Base-by-base conservation (phyloP, 2,329 filamentous ascomycete species). In the Coniella lustricola region DNA sequence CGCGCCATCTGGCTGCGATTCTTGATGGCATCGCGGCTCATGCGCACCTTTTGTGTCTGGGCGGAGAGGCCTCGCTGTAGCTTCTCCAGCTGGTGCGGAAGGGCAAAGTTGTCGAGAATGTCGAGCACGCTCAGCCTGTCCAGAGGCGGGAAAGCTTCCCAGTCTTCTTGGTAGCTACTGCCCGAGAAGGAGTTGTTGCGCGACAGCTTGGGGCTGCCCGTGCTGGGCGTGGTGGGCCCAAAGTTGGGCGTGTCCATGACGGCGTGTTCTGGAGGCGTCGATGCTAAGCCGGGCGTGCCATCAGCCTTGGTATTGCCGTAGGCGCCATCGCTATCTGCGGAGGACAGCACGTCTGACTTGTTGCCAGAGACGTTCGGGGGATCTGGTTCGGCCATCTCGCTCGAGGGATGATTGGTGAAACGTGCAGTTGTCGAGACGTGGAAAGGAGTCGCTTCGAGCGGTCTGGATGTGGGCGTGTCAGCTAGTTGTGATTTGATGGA, bases 81-180 rank as follows among this genome's bases (percentile, higher is more conserved):
- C 70, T 87, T 93, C 67, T 97, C 93, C 17, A 98, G 77, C 58
- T 91, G 87, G 60, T 95, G 87, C 1, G 90, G 85, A 29, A 98
- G 74, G 5, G 90, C 87, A 55, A 98, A 82, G 64, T 96, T 97
- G 68, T 96, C 91, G 56, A 98, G 79, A 42, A 98, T 76, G 62
- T 98, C 93, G 59, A 98, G 89, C 50, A 97, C 81, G 34, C 87
- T 90, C 46, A 98, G 74, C 44, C 89, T 86, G 64, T 98, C 93
- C 20, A 96, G 73, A 1, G 91, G 90, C 9, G 90, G 88, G 54
- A 94, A 86, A 18, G 81, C 75, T 54, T 95, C 89, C 79, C 87
- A 93, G 62, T 91, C 89, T 58, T 93, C 87, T 49, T 93, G 87
- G 60, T 89, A 89, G 64, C 84, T 89, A 66, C 83, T 89, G 42